Evolutionary conservation across 2,329 filamentous ascomycete genomes (phyloP), one percentile per base, ranked within the genome.

Genomic region (Hansfordia pulvinata): DNA sequence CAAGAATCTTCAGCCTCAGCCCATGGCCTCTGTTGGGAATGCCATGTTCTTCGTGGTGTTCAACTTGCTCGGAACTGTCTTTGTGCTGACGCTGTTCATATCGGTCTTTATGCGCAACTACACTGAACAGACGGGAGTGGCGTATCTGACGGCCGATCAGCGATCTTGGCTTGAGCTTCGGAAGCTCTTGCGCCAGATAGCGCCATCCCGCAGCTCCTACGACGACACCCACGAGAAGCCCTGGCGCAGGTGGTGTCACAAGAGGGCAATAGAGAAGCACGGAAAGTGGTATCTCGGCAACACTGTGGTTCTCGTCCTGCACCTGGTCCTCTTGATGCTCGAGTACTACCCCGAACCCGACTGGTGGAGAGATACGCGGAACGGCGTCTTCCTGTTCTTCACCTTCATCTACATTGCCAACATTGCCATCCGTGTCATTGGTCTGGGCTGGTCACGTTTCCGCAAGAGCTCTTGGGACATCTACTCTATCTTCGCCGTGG

Each of bases 81-180:
- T 98, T 54, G 80, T 98, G 34, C 65, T 98, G 46, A 98, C 90
- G 2, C 61, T 98, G 46, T 98, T 98, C 52, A 92, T 98, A 25
- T 96, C 90, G 30, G 90, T 98, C 34, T 98, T 98, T 52, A 98
- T 98, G 90, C 83, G 90, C 34, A 98, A 94, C 50, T 98, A 98
- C 53, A 98, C 90, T 1, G 90, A 98, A 53, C 86, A 96, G 53
- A 98, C 90, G 0, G 90, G 90, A 2, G 90, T 98, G 22, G 90
- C 90, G 3, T 98, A 88, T 49, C 60, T 98, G 41, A 98, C 90
- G 1, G 79, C 86, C 1, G 90, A 98, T 42, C 90, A 98, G 49
- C 76, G 90, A 40, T 93, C 88, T 0, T 98, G 90, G 90, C 69
- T 98, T 10, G 90, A 98, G 50, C 55, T 98, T 39, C 72, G 90